Percentiles rank a stretch among this genome's conserved stretches.
Conservation (phyloP, 1,284 basidiomycete genomes). For the Sanghuangporus weigelae region DNA sequence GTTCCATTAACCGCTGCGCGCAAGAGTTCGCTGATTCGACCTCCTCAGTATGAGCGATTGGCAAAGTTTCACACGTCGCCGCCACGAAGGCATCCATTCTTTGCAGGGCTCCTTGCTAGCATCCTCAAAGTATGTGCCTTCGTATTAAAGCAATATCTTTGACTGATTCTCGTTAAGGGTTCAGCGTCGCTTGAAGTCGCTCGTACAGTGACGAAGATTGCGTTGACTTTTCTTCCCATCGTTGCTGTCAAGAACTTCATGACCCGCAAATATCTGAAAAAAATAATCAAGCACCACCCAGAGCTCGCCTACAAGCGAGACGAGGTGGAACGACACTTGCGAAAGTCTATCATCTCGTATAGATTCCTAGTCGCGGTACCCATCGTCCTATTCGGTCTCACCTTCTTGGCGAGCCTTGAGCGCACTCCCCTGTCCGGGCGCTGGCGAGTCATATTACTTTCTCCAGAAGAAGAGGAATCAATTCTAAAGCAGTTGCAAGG, state of each 20-base stretch:
- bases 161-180: constrained; percentile 30
- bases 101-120: constrained; percentile 33
- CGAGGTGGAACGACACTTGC: constrained; percentile 32
- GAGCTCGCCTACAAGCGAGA: constrained; percentile 36
- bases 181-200: constrained; percentile 55
- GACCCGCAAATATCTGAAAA: constrained; percentile 34
- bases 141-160: background rate
- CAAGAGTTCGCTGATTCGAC: background rate
- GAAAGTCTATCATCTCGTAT: constrained; percentile 47
- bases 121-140: constrained; percentile 42
- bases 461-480: constrained; percentile 85
- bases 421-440: constrained; percentile 81
- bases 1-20: background rate
- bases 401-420: constrained; percentile 75
- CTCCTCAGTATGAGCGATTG: background rate
- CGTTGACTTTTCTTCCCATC: constrained; percentile 66
- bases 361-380: constrained; percentile 65
- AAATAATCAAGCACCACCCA: constrained; percentile 41
- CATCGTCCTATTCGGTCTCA: constrained; percentile 62
- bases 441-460: constrained; percentile 84
- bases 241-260: constrained; percentile 48
- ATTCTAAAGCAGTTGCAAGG: constrained; percentile 76
- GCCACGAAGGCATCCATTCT: constrained; percentile 24
- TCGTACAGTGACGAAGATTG: constrained; percentile 60
- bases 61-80: constrained; percentile 39